Evolutionary conservation across 225 moss, liverwort and hornwort species (phyloP), one percentile per base, ranked within the genome.

Genomic region (Sphagnum contortum): DNA sequence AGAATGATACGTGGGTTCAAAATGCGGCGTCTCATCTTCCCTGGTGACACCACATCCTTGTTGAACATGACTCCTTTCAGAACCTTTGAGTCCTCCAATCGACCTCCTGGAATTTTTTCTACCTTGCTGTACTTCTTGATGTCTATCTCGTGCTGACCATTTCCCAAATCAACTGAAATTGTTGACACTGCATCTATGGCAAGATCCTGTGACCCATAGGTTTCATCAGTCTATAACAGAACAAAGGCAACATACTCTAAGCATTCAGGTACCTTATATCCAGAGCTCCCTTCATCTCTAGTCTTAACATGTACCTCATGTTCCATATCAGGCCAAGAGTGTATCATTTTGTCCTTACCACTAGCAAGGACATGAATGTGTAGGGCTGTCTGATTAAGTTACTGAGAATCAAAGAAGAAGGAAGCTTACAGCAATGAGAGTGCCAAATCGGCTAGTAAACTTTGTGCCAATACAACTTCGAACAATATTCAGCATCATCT

Each of bases 51-150:
- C 48, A 91, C 91, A 70, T 94, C 94, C 71, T 91, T 94, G 66
- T 91, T 94, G 60, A 91, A 91, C 91, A 94, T 94, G 11, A 94
- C 91, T 12, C 94, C 94, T 67, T 75, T 74, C 3, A 94, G 84
- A 47, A 94, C 91, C 53, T 69, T 83, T 7, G 94, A 94, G 61
- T 94, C 94, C 63, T 91, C 91, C 62, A 94, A 75, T 74, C 89
- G 87, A 44, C 83, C 91, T 64, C 91, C 91, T 4, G 91, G 85
- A 67, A 94, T 82, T 69, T 91, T 94, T 74, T 94, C 94, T 7
- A 86, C 72, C 83, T 94, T 94, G 58, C 87, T 82, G 64, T 94
- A 94, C 68, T 94, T 94, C 71, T 91, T 94, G 64, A 91, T 94
- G 67, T 94, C 94, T 11, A 91, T 87, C 80, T 94, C 94, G 65